A percentile compares a stretch with the other conserved stretches of the same genome.
These are phyloP conservation scores for Calonectria hawksworthii DNA, from an alignment of 2,329 filamentous ascomycete genomes.

Conservation along the genomic window DNA sequence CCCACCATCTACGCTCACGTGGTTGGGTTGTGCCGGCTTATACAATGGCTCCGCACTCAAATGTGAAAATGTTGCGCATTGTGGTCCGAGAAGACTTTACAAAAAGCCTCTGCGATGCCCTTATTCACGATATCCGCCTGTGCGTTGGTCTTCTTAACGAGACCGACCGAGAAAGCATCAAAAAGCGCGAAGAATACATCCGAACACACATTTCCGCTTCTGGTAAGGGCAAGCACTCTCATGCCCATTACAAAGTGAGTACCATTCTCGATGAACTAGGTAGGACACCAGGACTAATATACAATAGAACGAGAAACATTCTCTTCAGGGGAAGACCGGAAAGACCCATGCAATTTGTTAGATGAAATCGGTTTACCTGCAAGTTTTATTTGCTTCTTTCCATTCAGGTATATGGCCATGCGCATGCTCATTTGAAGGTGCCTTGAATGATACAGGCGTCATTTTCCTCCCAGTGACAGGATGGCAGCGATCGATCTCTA, in stretches of 20 bases:
- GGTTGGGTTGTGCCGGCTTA: slow-evolving; percentile 97
- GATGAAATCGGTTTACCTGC: background rate
- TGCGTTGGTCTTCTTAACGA: slow-evolving; percentile 78
- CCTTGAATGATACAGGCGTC: background rate
- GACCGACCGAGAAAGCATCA: slow-evolving; percentile 80
- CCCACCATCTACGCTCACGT: slow-evolving; percentile 87
- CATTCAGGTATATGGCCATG: background rate
- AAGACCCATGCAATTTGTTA: slow-evolving; percentile 93
- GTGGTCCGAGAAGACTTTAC: slow-evolving; percentile 96
- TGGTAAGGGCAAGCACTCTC: slow-evolving; percentile 67
- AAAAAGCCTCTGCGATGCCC: slow-evolving; percentile 81
- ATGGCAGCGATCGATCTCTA: background rate
- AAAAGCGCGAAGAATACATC: slow-evolving; percentile 77
- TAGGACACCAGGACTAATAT: slow-evolving; percentile 10
- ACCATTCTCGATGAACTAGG: background rate
- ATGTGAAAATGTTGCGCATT: slow-evolving; percentile 91
- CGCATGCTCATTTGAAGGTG: background rate
- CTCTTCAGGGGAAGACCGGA: slow-evolving; percentile 87
- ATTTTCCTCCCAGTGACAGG: background rate
- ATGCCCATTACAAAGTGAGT: slow-evolving; percentile 61
- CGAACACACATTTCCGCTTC: slow-evolving; percentile 67
- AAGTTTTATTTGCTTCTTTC: no score
- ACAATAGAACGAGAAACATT: slow-evolving; percentile 81
- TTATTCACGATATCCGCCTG: slow-evolving; percentile 84
- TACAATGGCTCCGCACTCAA: slow-evolving; percentile 95